A percentile compares a stretch with the other conserved stretches of the same genome.
Conservation (phyloP, 2,329 filamentous ascomycete genomes). For the Neopestalotiopsis clavispora region DNA sequence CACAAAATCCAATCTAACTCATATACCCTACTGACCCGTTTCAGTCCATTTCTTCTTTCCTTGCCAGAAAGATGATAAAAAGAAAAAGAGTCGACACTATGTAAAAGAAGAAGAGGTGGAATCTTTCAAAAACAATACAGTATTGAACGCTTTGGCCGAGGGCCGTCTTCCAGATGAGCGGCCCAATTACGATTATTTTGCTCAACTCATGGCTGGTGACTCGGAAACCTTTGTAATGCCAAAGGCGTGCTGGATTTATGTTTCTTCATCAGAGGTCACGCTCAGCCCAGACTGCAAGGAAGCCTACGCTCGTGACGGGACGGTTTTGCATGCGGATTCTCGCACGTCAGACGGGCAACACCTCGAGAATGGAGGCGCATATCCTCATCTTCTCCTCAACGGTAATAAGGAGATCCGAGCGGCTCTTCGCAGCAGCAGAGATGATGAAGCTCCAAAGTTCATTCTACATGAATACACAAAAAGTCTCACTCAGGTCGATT, state of each 20-base stretch:
- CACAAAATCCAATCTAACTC: not conserved
- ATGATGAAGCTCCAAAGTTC: constrained; percentile 43
- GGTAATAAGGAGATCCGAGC: constrained; percentile 53
- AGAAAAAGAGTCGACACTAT: constrained; percentile 52
- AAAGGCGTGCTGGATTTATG: constrained; percentile 64
- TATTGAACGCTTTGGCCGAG: constrained; percentile 65
- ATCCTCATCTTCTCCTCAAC: constrained; percentile 61
- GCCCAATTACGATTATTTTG: constrained; percentile 67
- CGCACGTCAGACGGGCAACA: constrained; percentile 31
- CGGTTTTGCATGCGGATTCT: constrained; percentile 29
- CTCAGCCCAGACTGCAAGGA: constrained; percentile 44
- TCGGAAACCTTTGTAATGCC: constrained; percentile 58
- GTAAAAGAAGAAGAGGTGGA: constrained; percentile 43
- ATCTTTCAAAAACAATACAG: constrained; percentile 69
- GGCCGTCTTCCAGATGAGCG: constrained; percentile 61
- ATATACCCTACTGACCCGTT: constrained; percentile 20
- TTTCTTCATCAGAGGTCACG: constrained; percentile 57
- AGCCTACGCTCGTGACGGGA: constrained; percentile 17
- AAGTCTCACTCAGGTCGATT: constrained; percentile 58
- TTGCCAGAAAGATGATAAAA: constrained; percentile 56
- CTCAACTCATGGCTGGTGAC: constrained; percentile 59
- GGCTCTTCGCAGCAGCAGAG: constrained; percentile 52
- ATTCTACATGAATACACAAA: constrained; percentile 65
- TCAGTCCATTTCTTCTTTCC: constrained; percentile 66
- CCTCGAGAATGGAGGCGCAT: constrained; percentile 38